Conservation (phyloP, 768 basidiomycete species). For the Serendipita indica region DNA sequence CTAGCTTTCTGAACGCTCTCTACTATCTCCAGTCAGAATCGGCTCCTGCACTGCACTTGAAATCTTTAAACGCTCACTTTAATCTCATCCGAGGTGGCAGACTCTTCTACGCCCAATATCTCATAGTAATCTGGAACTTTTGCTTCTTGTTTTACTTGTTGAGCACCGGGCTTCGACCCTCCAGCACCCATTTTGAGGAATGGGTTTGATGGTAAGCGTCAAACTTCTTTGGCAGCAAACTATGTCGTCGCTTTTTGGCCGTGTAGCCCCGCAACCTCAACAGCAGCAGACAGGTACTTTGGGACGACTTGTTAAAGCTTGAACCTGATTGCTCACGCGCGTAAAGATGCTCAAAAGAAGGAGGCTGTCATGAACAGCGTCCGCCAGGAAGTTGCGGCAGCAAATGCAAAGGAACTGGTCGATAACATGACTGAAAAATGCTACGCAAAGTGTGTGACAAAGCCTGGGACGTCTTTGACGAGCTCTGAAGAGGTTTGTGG, state of each 20-base stretch:
- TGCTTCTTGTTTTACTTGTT: constrained; percentile 17
- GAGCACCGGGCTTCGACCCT: constrained; percentile 35
- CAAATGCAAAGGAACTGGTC: constrained; percentile 59
- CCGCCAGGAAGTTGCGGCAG: constrained; percentile 51
- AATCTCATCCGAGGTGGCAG: constrained; percentile 77
- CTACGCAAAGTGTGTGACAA: constrained; percentile 60
- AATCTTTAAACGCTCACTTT: constrained; percentile 35
- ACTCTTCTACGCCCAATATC: constrained; percentile 64
- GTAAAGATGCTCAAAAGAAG: constrained; percentile 26
- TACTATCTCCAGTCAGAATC: constrained; percentile 21
- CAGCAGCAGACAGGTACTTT: background rate
- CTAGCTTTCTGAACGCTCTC: constrained; percentile 73
- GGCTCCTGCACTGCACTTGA: background rate
- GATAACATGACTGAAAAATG: constrained; percentile 74
- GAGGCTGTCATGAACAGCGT: constrained; percentile 49
- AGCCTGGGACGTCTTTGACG: constrained; percentile 54
- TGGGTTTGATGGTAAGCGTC: too few species aligned
- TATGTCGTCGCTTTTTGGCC: constrained; percentile 12
- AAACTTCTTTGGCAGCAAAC: background rate
- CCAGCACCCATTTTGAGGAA: constrained; percentile 59
- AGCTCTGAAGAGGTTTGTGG: constrained; percentile 56
- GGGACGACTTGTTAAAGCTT: background rate
- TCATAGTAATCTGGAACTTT: constrained; percentile 59
- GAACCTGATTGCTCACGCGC: background rate
- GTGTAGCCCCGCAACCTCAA: background rate